Evolutionary conservation across 306 rosid genomes (phyloP), one percentile per base, ranked within the genome.

Genomic region (Oemleria cerasiformis): DNA sequence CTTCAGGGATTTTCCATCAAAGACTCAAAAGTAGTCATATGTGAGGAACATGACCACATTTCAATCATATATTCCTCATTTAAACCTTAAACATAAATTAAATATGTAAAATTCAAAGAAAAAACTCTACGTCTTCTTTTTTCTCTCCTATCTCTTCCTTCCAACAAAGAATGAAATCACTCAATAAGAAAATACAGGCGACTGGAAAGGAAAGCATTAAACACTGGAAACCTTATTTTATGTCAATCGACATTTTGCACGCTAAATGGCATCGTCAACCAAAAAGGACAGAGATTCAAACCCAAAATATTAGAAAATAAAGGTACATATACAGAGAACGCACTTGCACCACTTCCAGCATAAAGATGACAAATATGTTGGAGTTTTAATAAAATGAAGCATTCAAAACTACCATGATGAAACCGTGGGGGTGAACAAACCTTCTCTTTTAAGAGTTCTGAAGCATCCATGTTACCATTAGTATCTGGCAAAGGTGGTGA

Each of bases 401-500:
- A 38, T 38, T 51, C 14, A 61, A n/a, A 69, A 39, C 21, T 13
- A 55, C 7, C 40, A 20, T 34, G 55, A 79, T 53, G 48, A 79
- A 56, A 69, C 50, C 68, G 34, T 43, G 51, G 53, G 56, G 47
- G 70, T 40, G 43, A 73, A 74, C 82, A 40, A 77, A 92, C 97
- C 97, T 89, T 89, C 77, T 92, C 97, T 74, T 92, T 89, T 67
- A 87, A 79, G 67, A 89, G 88, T 75, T 92, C 93, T 62, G 96
- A 87, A 73, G 85, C 86, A 78, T 92, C 97, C 78, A 79, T 68
- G 74, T 79, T 73, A 21, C 88, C 88, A 56, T 92, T 89, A 77
- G 84, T 78, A 66, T 84, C 86, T 73, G 82, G 80, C 63, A 83
- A 61, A 19, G 86, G 79, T 67, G 77, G 68, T 70, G 73, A 71